Conservation (phyloP, 305 asterid species). For the Fraxinus dipetala region DNA sequence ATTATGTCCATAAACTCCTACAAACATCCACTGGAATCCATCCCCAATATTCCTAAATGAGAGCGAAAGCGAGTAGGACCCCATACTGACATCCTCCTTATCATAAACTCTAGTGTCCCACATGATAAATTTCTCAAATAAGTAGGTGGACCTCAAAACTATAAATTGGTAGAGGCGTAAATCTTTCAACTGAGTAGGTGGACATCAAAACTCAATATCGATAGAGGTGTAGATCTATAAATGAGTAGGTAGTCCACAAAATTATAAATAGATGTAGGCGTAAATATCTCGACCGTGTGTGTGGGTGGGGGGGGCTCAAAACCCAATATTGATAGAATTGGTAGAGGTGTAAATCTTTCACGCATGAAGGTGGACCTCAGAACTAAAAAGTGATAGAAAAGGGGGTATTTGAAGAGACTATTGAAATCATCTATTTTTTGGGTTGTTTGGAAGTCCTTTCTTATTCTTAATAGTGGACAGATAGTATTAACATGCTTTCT, state of each 20-base stretch:
- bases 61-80: too few species aligned
- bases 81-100: too few species aligned
- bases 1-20: too few species aligned
- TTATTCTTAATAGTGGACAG: background rate
- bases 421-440: background rate
- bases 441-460: background rate
- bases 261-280: background rate
- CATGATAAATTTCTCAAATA: too few species aligned
- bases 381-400: background rate
- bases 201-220: background rate
- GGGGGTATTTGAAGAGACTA: background rate
- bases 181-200: background rate
- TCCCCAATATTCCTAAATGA: too few species aligned
- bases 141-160: background rate
- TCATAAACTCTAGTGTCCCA: too few species aligned
- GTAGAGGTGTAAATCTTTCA: background rate
- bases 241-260: background rate
- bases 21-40: too few species aligned
- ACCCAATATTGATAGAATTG: background rate
- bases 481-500: background rate
- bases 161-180: background rate
- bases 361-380: background rate
- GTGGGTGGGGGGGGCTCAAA: background rate
- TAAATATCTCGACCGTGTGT: background rate
- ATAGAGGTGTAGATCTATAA: background rate